A percentile compares a stretch with the other conserved stretches of the same genome.
Evolutionary conservation across 331 rosid species (phyloP).

Genomic region (Prunus yedoensis): DNA sequence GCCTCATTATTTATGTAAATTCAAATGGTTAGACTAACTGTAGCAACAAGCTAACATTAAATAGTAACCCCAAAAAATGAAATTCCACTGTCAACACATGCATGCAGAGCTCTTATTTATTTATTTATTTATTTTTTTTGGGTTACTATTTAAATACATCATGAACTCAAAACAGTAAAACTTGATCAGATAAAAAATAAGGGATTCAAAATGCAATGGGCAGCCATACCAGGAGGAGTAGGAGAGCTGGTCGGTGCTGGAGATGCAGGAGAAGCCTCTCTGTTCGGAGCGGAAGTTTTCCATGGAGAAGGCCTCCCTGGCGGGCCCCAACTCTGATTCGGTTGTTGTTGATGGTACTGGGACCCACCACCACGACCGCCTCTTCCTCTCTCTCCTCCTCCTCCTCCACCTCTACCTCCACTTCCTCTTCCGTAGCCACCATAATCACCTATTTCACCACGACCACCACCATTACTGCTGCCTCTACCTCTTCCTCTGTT

Average conservation of each 20-base stretch:
- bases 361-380: background rate
- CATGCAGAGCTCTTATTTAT: no score
- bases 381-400: background rate
- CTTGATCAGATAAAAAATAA: no score
- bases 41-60: no score
- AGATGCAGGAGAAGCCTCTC: background rate
- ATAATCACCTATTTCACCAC: background rate
- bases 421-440: background rate
- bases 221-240: background rate
- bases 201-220: no score
- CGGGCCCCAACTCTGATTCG: background rate
- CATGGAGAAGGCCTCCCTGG: background rate
- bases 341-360: background rate
- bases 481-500: slow-evolving; percentile 15
- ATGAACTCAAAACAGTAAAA: no score
- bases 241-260: background rate
- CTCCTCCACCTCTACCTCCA: slow-evolving; percentile 2
- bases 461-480: background rate
- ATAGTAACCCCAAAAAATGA: no score
- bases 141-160: no score
- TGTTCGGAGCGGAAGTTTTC: background rate
- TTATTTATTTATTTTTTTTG: no score
- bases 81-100: no score
- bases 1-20: no score
- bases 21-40: no score